Percentiles rank a stretch among this genome's conserved stretches.
Evolutionary conservation across 495 filamentous ascomycete genomes (phyloP).

Genomic region (Podospora comata): DNA sequence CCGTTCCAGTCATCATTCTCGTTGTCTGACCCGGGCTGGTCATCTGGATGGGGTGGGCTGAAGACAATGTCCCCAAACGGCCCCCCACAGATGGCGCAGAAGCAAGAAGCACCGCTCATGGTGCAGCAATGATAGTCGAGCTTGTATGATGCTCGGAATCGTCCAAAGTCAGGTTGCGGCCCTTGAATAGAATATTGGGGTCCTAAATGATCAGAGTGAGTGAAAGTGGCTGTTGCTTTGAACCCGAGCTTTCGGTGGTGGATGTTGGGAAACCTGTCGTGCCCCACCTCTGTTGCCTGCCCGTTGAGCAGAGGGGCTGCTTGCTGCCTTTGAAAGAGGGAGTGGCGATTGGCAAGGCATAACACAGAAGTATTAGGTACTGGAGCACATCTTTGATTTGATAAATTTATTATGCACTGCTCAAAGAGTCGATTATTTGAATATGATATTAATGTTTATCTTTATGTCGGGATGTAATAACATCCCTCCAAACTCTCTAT

Average conservation of each 20-base stretch:
- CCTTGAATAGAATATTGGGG: too few species aligned
- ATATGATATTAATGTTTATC: neutral
- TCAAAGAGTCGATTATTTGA: neutral
- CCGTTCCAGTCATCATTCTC: neutral
- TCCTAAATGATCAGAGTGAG: too few species aligned
- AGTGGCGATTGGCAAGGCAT: too few species aligned
- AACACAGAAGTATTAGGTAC: too few species aligned
- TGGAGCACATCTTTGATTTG: neutral
- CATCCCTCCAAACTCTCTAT: neutral
- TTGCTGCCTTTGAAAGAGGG: neutral
- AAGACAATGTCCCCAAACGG: neutral
- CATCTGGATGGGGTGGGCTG: neutral
- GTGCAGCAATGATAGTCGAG: neutral
- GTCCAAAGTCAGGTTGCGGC: too few species aligned
- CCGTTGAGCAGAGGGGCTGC: too few species aligned
- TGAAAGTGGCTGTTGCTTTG: too few species aligned
- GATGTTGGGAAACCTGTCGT: neutral
- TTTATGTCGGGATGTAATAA: neutral
- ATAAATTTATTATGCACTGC: neutral
- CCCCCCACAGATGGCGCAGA: neutral
- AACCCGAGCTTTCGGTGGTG: too few species aligned
- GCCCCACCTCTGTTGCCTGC: neutral
- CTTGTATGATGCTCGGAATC: neutral
- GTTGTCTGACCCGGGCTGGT: neutral
- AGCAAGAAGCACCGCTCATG: neutral